Evolutionary conservation across 129 eudicot species (phyloP).

Genomic region (Apium graveolens): DNA sequence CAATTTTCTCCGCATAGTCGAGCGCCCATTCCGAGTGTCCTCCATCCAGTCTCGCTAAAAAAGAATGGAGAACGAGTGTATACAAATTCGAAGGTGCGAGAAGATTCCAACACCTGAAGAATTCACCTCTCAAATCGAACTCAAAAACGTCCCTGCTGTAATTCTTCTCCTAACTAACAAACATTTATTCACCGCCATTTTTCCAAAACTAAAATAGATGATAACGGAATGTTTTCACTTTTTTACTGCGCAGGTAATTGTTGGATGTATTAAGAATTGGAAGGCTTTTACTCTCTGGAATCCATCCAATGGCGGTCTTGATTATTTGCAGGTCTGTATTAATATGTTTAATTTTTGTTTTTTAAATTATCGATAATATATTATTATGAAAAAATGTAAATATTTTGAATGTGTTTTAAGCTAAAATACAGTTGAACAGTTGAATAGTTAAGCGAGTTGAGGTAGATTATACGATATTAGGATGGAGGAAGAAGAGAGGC

Average conservation of each 20-base stretch:
- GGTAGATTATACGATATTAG: background rate
- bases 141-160: slow-evolving; percentile 71
- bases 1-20: background rate
- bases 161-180: background rate
- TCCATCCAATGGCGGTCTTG: slow-evolving; percentile 65
- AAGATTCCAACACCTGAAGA: slow-evolving; percentile 51
- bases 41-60: background rate
- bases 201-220: background rate
- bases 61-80: slow-evolving; percentile 22
- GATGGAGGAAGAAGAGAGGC: background rate
- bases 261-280: slow-evolving; percentile 64
- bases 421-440: background rate
- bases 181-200: background rate
- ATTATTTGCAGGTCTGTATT: slow-evolving; percentile 56
- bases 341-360: background rate
- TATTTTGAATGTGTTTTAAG: background rate
- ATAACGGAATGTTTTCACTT: background rate
- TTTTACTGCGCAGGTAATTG: slow-evolving; percentile 45
- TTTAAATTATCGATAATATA: too few relatives aligned
- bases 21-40: too few relatives aligned
- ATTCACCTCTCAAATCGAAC: slow-evolving; percentile 56
- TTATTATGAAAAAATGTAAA: too few relatives aligned
- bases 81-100: slow-evolving; percentile 25
- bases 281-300: slow-evolving; percentile 69
- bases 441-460: too few relatives aligned